Base-by-base conservation (phyloP, 1,284 basidiomycete genomes). In the Malassezia cuniculi region DNA sequence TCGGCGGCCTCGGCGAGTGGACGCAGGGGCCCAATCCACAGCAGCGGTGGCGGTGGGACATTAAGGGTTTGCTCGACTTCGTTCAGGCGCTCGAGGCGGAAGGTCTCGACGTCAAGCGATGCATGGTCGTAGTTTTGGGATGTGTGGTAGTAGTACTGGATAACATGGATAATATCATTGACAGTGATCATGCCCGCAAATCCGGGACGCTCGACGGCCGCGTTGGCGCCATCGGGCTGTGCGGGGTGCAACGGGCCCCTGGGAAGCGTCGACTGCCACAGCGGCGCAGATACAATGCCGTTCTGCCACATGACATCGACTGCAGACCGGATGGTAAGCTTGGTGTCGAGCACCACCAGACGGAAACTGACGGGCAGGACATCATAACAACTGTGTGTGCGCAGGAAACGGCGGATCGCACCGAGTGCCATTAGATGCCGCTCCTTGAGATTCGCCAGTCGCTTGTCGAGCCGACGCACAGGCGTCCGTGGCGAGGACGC, bases 211-310 rank as follows among this genome's bases (percentile, higher is more conserved):
- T 46, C 51, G 6, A n/a, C n/a, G n/a, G n/a, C n/a, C n/a, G n/a
- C n/a, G n/a, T 51, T 35, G n/a, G 48, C 39, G 21, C 37, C 37
- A 32, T 12, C n/a, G 29, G 6, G 20, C 21, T 14, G 17, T 12
- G 21, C 28, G 36, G 29, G 24, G 31, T 32, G 16, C 24, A 8
- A 10, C 5, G 27, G 36, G 7, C 29, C 24, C n/a, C 19, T 27
- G 24, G 38, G 37, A 4, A 50, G 57, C 2, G 60, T 62, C 3
- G 59, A 62, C 30, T 62, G 60, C 63, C 90, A 99, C n/a, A 97
- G 73, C 3, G 93, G 90, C 3, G 93, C 93, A 4, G 90, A 95
- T 5, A 97, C 90, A 41, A 97, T 87, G 48, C 86, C 87, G 90
- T 57, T 58, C 45, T 63, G 61, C 52, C 54, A 63, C 61, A 66